phyloP scores from a whole-genome alignment of 78 protist genomes.

The Tieghemostelium lacteum region DNA sequence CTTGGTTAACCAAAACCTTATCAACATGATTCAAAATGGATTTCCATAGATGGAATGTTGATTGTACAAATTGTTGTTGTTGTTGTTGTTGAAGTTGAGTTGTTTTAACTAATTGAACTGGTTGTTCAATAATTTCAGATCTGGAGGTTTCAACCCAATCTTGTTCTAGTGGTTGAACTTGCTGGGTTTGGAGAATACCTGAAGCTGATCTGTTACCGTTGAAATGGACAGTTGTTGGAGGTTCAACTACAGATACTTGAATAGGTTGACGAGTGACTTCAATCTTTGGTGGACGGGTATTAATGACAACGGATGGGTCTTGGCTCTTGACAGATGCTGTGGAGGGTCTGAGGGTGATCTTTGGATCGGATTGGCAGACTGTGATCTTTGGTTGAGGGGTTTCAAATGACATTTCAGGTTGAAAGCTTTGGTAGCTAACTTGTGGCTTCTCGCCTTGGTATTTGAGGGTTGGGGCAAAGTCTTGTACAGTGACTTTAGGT shows the following conservation, averaged over 20 bases:
- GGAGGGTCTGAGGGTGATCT: constrained; percentile 11
- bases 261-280: constrained; percentile 76
- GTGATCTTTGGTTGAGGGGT: constrained; percentile 24
- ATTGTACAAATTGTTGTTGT: neutral
- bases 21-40: neutral
- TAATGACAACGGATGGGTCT: constrained; percentile 59
- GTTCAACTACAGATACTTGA: constrained; percentile 59
- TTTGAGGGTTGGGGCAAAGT: constrained; percentile 32
- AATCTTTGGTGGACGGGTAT: constrained; percentile 61
- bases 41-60: constrained; percentile 4
- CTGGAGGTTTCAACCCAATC: constrained; percentile 18
- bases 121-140: neutral
- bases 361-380: constrained; percentile 46
- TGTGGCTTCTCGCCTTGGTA: constrained; percentile 2
- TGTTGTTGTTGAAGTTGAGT: neutral
- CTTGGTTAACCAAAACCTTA: constrained; percentile 22
- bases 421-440: constrained; percentile 4
- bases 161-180: constrained; percentile 2
- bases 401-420: constrained; percentile 45
- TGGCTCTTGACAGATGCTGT: neutral
- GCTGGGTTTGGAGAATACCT: neutral
- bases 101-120: constrained; percentile 2
- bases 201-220: constrained; percentile 1
- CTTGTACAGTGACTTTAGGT: constrained; percentile 35
- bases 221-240: constrained; percentile 58